phyloP scores from a whole-genome alignment of 129 eudicot species.

The Flaveria linearis region DNA sequence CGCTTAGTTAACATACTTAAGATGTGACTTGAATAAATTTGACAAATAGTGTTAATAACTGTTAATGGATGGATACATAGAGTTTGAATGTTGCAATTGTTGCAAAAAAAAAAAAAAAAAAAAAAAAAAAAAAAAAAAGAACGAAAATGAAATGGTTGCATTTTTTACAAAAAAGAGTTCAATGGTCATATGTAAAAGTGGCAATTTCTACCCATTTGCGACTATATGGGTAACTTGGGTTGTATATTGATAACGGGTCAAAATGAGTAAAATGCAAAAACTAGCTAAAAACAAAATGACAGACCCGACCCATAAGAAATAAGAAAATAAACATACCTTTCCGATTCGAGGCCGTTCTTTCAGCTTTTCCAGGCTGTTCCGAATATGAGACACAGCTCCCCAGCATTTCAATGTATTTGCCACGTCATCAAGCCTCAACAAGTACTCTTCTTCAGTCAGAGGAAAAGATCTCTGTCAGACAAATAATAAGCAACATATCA shows the following conservation, averaged over 20 bases:
- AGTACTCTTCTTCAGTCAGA: constrained; percentile 90
- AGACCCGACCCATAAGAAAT: too few species aligned
- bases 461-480: constrained; percentile 87
- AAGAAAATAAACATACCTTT: constrained; percentile 51
- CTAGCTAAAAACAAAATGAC: background rate
- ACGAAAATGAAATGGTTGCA: background rate
- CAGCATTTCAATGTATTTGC: constrained; percentile 93
- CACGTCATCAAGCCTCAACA: constrained; percentile 96
- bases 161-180: background rate
- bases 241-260: background rate
- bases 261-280: background rate
- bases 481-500: constrained; percentile 13
- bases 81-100: background rate
- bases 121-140: too few species aligned
- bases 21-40: too few species aligned
- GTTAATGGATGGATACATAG: background rate
- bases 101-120: background rate
- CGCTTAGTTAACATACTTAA: too few species aligned
- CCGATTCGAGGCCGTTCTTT: constrained; percentile 98
- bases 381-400: constrained; percentile 98
- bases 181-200: background rate
- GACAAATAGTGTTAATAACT: too few species aligned
- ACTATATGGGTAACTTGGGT: background rate
- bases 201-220: background rate
- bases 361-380: constrained; percentile 67